A percentile compares a stretch with the other conserved stretches of the same genome.
phyloP scores from a whole-genome alignment of 1,284 basidiomycete species.

The Ustilago nuda region DNA sequence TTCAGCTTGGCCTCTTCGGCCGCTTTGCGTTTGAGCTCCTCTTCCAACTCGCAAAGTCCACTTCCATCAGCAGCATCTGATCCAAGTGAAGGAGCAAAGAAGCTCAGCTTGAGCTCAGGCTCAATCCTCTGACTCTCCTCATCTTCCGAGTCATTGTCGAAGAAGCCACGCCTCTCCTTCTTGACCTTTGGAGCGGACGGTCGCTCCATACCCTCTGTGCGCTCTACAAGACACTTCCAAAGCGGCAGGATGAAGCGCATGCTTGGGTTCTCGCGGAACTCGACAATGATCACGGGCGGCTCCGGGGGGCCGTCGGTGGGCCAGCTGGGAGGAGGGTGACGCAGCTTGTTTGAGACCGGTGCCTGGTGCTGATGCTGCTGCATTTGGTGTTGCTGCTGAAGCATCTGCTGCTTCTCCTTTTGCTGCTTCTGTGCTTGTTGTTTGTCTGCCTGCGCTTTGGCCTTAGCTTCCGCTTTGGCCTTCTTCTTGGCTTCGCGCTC shows the following conservation, averaged over 20 bases:
- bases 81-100: slow-evolving; percentile 59
- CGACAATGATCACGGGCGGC: slow-evolving; percentile 66
- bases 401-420: slow-evolving; percentile 37
- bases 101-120: slow-evolving; percentile 55
- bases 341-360: slow-evolving; percentile 35
- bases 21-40: slow-evolving; percentile 44
- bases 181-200: slow-evolving; percentile 46
- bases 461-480: slow-evolving; percentile 53
- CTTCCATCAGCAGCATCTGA: slow-evolving; percentile 60
- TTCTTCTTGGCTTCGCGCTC: slow-evolving; percentile 55
- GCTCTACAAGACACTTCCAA: slow-evolving; percentile 62
- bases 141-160: slow-evolving; percentile 53
- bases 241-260: slow-evolving; percentile 65
- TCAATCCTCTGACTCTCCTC: slow-evolving; percentile 43
- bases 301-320: slow-evolving; percentile 50
- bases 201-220: slow-evolving; percentile 51
- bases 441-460: slow-evolving; percentile 42
- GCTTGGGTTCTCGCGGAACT: slow-evolving; percentile 67
- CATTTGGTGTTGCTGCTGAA: slow-evolving; percentile 26
- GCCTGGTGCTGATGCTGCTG: slow-evolving; percentile 27
- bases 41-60: slow-evolving; percentile 48
- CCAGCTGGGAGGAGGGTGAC: slow-evolving; percentile 53
- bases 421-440: slow-evolving; percentile 38
- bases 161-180: slow-evolving; percentile 50
- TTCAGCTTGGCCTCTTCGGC: slow-evolving; percentile 40